These are phyloP conservation scores for Colletotrichum abscissum DNA, from an alignment of 2,329 filamentous ascomycete genomes.

Conservation along the genomic window DNA sequence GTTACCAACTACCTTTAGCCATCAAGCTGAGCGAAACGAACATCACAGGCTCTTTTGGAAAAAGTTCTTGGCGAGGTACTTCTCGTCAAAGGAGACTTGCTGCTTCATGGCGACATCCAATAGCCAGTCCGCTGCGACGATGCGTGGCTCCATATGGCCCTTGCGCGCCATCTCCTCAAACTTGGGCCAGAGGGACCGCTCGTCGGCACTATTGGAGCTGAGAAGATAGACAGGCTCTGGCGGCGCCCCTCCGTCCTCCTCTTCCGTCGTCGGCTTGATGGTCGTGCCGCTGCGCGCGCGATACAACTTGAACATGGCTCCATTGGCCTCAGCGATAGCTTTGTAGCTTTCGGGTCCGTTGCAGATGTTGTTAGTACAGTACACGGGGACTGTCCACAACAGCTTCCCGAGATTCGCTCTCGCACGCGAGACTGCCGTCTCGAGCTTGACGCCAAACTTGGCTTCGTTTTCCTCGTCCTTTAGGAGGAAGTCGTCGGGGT, in stretches of 20 bases:
- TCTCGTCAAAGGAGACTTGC: conserved; percentile 74
- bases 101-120: conserved; percentile 91
- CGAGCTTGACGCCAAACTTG: conserved; percentile 75
- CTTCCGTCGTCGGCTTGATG: conserved; percentile 70
- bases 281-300: conserved; percentile 77
- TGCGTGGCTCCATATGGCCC: conserved; percentile 81
- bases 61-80: conserved; percentile 66
- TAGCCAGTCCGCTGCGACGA: conserved; percentile 91
- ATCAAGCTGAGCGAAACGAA: background rate
- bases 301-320: conserved; percentile 84
- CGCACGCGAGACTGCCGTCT: conserved; percentile 76
- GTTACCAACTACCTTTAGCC: background rate
- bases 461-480: conserved; percentile 79
- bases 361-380: conserved; percentile 82
- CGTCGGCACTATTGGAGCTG: conserved; percentile 73
- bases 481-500: conserved; percentile 74
- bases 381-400: conserved; percentile 80
- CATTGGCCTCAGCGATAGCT: conserved; percentile 88
- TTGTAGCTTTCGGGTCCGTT: conserved; percentile 88
- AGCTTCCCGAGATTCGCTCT: conserved; percentile 81
- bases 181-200: conserved; percentile 80
- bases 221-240: conserved; percentile 86
- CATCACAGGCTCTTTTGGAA: conserved; percentile 40
- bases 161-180: conserved; percentile 84
- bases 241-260: conserved; percentile 69